Percentiles rank a stretch among this genome's conserved stretches.
Evolutionary conservation across 345 rosid species (phyloP).

Genomic region (Populus pruinosa): DNA sequence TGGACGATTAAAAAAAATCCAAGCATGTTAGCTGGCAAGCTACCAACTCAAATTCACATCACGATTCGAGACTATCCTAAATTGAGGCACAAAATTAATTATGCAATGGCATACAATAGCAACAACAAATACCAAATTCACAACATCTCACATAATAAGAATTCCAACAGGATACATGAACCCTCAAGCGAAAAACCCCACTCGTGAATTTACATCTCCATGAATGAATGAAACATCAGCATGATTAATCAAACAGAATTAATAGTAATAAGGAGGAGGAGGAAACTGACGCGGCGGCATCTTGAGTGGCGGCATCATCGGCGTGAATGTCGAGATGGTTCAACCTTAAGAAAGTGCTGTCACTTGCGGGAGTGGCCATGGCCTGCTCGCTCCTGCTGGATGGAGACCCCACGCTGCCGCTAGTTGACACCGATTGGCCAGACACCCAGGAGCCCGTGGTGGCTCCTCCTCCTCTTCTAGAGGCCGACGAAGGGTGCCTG

Average conservation of each 20-base stretch:
- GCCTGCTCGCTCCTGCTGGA: conserved; percentile 71
- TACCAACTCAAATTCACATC: neutral
- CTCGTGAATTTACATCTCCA: neutral
- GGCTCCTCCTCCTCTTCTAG: conserved; percentile 33
- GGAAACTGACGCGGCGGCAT: conserved; percentile 50
- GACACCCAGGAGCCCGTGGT: conserved; percentile 82
- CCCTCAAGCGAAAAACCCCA: conserved; percentile 12
- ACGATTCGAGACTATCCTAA: neutral
- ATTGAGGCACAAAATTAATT: neutral
- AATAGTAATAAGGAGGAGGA: neutral
- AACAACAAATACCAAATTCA: neutral
- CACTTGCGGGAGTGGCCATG: conserved; percentile 74
- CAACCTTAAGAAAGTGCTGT: conserved; percentile 52
- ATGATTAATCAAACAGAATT: conserved; percentile 1
- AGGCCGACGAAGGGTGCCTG: conserved; percentile 24
- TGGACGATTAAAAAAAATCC: neutral
- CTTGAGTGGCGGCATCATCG: conserved; percentile 89
- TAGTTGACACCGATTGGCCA: conserved; percentile 82
- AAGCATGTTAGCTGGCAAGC: no score
- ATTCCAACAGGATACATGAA: neutral
- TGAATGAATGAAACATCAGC: conserved; percentile 11
- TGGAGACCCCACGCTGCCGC: conserved; percentile 93
- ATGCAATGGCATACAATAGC: neutral
- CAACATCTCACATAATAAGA: neutral
- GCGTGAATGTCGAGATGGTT: conserved; percentile 88